phyloP scores from a whole-genome alignment of 768 basidiomycete species.

The Rhodotorula graminis region DNA sequence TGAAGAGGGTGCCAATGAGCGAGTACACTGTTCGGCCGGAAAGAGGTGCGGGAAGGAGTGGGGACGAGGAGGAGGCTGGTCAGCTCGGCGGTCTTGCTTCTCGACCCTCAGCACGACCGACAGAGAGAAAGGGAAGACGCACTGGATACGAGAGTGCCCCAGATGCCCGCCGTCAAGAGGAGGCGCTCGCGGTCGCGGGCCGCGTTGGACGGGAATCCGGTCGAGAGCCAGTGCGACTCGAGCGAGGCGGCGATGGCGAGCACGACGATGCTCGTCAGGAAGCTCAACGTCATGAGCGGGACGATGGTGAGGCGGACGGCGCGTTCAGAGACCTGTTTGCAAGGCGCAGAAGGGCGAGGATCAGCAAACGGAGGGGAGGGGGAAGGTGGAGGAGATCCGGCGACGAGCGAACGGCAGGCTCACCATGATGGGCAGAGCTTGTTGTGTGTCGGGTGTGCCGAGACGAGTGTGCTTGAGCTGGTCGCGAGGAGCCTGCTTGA shows the following conservation, averaged over 20 bases:
- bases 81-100: too few relatives aligned
- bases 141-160: slow-evolving; percentile 7
- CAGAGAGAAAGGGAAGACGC: neutral
- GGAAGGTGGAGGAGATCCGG: neutral
- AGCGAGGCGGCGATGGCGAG: slow-evolving; percentile 45
- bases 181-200: slow-evolving; percentile 48
- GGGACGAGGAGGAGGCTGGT: neutral
- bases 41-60: neutral
- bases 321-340: neutral
- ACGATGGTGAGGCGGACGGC: slow-evolving; percentile 13
- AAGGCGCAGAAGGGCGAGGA: neutral
- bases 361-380: neutral
- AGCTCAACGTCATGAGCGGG: slow-evolving; percentile 11
- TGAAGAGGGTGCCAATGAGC: slow-evolving; percentile 44
- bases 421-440: neutral
- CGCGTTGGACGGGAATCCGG: slow-evolving; percentile 39
- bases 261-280: slow-evolving; percentile 43
- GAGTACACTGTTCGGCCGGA: slow-evolving; percentile 42
- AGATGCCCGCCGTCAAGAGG: slow-evolving; percentile 22
- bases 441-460: too few relatives aligned
- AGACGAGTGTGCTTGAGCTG: too few relatives aligned
- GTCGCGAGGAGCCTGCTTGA: neutral
- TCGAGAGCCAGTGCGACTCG: slow-evolving; percentile 39
- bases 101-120: too few relatives aligned
- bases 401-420: too few relatives aligned